Evolutionary conservation across 208 protist genomes (phyloP).

Genomic region (Acanthamoeba triangularis): DNA sequence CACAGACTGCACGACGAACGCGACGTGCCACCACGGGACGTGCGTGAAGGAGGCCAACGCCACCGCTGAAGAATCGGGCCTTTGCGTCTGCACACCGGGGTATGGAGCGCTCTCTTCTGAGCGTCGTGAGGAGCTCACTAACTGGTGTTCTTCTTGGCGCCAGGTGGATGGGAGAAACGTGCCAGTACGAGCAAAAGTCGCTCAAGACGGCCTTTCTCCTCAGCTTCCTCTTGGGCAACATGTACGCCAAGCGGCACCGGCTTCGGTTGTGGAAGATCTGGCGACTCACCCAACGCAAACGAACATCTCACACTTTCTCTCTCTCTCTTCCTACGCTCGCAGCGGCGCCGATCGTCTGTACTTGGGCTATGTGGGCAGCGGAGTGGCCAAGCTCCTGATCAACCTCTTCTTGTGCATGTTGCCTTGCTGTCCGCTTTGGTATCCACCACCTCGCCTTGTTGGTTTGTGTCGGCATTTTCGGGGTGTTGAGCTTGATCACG

Average conservation of each 20-base stretch:
- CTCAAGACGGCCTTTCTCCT: slow-evolving; percentile 67
- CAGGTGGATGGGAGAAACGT: slow-evolving; percentile 21
- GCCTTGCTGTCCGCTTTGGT: slow-evolving; percentile 58
- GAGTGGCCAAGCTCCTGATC: slow-evolving; percentile 54
- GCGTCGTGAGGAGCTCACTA: too few relatives aligned
- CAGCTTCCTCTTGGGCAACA: slow-evolving; percentile 54
- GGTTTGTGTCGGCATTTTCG: not conserved
- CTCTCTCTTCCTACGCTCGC: not conserved
- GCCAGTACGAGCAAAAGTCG: slow-evolving; percentile 52
- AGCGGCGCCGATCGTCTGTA: slow-evolving; percentile 55
- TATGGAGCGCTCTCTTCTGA: not conserved
- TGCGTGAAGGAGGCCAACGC: slow-evolving; percentile 21
- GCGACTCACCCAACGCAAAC: too few relatives aligned
- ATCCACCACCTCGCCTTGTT: not conserved
- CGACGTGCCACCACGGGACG: not conserved
- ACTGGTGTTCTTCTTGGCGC: not conserved
- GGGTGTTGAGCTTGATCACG: not conserved
- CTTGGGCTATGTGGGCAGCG: slow-evolving; percentile 47
- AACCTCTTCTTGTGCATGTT: slow-evolving; percentile 13
- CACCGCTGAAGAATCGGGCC: not conserved
- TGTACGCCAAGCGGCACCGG: not conserved
- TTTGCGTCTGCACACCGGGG: not conserved
- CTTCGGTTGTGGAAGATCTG: too few relatives aligned
- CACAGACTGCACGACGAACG: slow-evolving; percentile 15
- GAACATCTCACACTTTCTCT: not conserved